Percentiles rank a stretch among this genome's conserved stretches.
Conservation (phyloP, 768 basidiomycete species). For the Tylopilus intermedius region DNA sequence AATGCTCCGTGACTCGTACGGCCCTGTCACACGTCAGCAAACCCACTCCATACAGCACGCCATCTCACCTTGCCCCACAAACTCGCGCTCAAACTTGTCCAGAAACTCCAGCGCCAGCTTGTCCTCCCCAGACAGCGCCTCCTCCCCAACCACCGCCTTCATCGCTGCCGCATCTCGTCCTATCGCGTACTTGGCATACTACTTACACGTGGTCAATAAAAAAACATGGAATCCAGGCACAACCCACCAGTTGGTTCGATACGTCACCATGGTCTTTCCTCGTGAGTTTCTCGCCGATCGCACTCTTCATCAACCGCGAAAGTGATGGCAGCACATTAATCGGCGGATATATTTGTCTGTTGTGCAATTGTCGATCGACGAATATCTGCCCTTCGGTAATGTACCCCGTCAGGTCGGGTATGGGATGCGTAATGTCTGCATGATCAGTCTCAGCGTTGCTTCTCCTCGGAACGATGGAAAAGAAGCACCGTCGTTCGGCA, state of each 20-base stretch:
- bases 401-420: conserved; percentile 98
- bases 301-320: conserved; percentile 99
- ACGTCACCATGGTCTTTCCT: conserved; percentile 99
- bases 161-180: conserved; percentile 95
- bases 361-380: conserved; percentile 95
- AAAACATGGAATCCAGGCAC: conserved; percentile 22
- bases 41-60: background rate
- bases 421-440: conserved; percentile 98
- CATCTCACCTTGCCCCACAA: conserved; percentile 85
- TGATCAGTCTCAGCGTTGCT: conserved; percentile 18
- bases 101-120: conserved; percentile 96
- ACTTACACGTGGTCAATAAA: conserved; percentile 32
- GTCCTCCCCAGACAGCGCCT: conserved; percentile 91
- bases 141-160: conserved; percentile 99
- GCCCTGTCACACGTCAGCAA: conserved; percentile 44
- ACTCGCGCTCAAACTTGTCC: conserved; percentile 95
- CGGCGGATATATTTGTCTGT: conserved; percentile 96
- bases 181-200: conserved; percentile 98
- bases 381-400: conserved; percentile 99
- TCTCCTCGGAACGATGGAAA: conserved; percentile 13
- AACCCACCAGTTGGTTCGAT: conserved; percentile 90
- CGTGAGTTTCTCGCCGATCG: conserved; percentile 95
- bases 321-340: conserved; percentile 99
- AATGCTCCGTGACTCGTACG: conserved; percentile 92
- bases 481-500: conserved; percentile 95